Conservation (phyloP, 768 basidiomycete genomes). For the Boletellus emodensis region DNA sequence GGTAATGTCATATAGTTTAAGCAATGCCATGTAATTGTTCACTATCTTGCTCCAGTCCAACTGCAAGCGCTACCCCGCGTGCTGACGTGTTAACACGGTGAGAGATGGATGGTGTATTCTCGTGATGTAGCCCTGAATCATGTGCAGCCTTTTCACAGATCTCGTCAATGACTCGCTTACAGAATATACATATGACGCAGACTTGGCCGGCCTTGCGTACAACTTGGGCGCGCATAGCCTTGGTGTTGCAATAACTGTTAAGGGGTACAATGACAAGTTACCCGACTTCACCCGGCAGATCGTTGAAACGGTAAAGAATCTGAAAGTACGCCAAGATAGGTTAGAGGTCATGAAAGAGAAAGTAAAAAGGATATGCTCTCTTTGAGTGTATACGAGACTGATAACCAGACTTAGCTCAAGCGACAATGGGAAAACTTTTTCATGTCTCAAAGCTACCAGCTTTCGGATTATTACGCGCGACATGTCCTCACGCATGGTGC, state of each 20-base stretch:
- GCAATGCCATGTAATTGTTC: background rate
- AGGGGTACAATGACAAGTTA: conserved; percentile 93
- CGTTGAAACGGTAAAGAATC: conserved; percentile 59
- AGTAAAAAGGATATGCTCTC: conserved; percentile 38
- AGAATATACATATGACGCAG: conserved; percentile 91
- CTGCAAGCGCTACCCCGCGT: conserved; percentile 60
- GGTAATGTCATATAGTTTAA: conserved; percentile 37
- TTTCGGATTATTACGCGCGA: conserved; percentile 72
- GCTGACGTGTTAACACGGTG: conserved; percentile 72
- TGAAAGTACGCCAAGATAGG: conserved; percentile 65
- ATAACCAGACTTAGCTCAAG: conserved; percentile 47
- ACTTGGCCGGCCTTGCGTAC: conserved; percentile 84
- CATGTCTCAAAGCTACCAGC: conserved; percentile 74
- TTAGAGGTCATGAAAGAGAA: conserved; percentile 82
- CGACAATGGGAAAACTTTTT: conserved; percentile 84
- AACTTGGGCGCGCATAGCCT: conserved; percentile 56
- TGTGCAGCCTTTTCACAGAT: conserved; percentile 67
- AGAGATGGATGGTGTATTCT: conserved; percentile 12
- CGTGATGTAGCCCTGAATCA: background rate
- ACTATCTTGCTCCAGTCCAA: conserved; percentile 39
- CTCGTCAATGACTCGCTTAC: conserved; percentile 85
- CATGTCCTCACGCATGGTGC: conserved; percentile 67
- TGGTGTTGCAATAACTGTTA: conserved; percentile 63
- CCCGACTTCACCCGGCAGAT: conserved; percentile 68
- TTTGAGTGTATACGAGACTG: background rate